Evolutionary conservation across 2,329 filamentous ascomycete genomes (phyloP), one percentile per base, ranked within the genome.

Genomic region (Coniosporium tulheliwenetii): DNA sequence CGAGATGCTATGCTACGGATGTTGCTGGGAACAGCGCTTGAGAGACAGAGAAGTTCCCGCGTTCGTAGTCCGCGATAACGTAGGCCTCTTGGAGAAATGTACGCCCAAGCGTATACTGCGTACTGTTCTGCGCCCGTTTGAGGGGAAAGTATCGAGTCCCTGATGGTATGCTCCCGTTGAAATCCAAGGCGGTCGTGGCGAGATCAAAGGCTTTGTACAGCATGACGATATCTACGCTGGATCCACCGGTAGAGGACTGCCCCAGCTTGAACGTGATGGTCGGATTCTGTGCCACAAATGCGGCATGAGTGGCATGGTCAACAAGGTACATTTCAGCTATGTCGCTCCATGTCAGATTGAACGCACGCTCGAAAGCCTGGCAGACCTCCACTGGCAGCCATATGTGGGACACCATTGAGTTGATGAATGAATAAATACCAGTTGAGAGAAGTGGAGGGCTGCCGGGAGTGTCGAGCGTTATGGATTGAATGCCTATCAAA

Each of bases 31-130:
- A 41, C 14, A 14, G 5, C 16, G 40, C 40, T 48, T 57, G 55
- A 37, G 54, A 50, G 10, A 59, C 44, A 2, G 48, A 53, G 39
- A 58, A 58, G 15, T 44, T 52, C 12, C 49, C 49, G 30, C 47
- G 44, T n/a, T 59, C 52, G 36, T 58, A 59, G 39, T 58, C 49
- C 1, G 52, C 55, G n/a, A 54, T 57, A 14, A 60, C 33, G 34
- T 47, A 41, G 12, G 41, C 41, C 12, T 41, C 31, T 39, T 43
- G 41, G 14, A 43, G 41, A 30, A 43, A 43, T 5, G 41, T 37
- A 12, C 41, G 41, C 10, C 41, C 41, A 7, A 43, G 39, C 8
- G 39, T 41, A 36, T 43, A 43, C 33, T 43, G 41, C 10, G 39
- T 37, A 3, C 2, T 10, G 38, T 38, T 43, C 5, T 41, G 8